Evolutionary conservation across 129 eudicot genomes (phyloP), one percentile per base, ranked within the genome.

Genomic region (Arctium lappa): DNA sequence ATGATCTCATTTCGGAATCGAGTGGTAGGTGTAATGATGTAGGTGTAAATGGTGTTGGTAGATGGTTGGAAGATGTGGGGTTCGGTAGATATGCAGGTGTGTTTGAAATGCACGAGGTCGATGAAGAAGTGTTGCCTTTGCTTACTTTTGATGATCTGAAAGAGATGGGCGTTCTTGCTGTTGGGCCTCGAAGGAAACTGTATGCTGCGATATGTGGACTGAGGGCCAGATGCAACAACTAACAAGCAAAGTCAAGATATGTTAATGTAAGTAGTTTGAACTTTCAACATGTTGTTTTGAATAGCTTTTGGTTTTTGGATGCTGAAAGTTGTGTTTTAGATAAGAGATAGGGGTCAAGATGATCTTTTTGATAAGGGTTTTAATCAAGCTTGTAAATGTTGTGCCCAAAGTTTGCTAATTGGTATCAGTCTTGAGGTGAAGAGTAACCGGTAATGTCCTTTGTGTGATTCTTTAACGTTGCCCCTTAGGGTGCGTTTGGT

Each of bases 101-200:
- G 71, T 87, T 89, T 74, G 87, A 89, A 71, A 87, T 79, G 78
- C 92, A 89, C 8, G 92, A 89, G 83, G 92, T 89, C 39, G 90
- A 89, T 80, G 87, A 86, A 46, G 91, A 87, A 81, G 89, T 81
- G 15, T 79, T 90, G 83, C 91, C 91, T 31, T 81, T 85, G 68
- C 86, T 90, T 56, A 90, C 93, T 53, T 75, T 88, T 50, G 91
- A 88, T 56, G 91, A 90, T 81, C 76, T 90, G 60, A 86, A 81
- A 77, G 93, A 90, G 77, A 90, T 87, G 89, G 93, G 93, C 11
- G 87, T 90, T 73, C 74, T 65, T 83, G 91, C 93, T 78, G 89
- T 90, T 69, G 93, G 91, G 16, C 60, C 88, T 36, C 81, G 91
- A 39, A 73, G 91, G 81, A 90, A 90, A 84, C 53, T 90, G 85